Evolutionary conservation across 768 basidiomycete species (phyloP).

Genomic region (Rhodotorula sphaerocarpa): DNA sequence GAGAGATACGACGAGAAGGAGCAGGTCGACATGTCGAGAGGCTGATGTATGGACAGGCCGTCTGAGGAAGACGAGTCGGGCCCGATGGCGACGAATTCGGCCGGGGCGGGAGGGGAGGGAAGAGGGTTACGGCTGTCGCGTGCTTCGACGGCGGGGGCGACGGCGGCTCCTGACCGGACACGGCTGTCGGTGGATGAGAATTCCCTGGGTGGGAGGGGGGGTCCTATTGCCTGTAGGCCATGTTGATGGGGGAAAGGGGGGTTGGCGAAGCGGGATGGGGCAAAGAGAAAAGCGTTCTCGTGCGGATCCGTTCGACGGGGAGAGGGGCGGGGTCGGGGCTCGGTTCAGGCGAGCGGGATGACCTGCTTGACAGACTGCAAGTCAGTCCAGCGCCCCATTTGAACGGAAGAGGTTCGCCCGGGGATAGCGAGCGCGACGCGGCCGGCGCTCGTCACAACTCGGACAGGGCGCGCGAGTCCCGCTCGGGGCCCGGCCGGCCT

Average conservation of each 20-base stretch:
- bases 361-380: too few species aligned
- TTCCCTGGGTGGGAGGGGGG: neutral
- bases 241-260: neutral
- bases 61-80: neutral
- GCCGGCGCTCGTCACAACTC: too few species aligned
- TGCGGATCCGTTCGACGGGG: too few species aligned
- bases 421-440: neutral
- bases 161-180: neutral
- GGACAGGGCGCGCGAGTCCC: too few species aligned
- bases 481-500: too few species aligned
- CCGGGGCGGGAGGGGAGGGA: neutral
- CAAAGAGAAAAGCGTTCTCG: neutral
- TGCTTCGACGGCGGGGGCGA: neutral
- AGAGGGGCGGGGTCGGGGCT: too few species aligned
- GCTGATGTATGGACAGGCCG: neutral
- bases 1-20: constrained; percentile 19
- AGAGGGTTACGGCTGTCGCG: too few species aligned
- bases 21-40: constrained; percentile 13
- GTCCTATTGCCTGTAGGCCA: neutral
- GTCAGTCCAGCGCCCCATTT: too few species aligned
- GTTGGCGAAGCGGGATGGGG: neutral
- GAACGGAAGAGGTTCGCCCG: neutral
- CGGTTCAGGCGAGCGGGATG: too few species aligned
- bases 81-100: neutral
- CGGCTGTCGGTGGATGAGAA: neutral